Evolutionary conservation across 257 asterid species (phyloP).

Genomic region (Hygrophila difformis): DNA sequence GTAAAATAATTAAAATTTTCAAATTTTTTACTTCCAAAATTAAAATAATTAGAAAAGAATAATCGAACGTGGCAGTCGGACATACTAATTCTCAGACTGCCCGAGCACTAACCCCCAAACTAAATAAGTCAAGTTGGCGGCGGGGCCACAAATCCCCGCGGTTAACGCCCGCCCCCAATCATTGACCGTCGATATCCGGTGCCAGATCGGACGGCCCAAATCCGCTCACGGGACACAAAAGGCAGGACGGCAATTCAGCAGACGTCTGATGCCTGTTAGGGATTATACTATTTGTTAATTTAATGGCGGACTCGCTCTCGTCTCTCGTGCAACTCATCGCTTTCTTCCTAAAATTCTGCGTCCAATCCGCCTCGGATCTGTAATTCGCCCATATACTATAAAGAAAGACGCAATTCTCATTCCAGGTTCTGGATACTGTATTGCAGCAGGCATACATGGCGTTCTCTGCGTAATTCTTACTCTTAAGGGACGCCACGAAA

Average conservation of each 20-base stretch:
- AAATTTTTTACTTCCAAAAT: too few relatives aligned
- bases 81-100: too few relatives aligned
- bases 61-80: too few relatives aligned
- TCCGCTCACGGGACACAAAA: slow-evolving; percentile 5
- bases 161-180: slow-evolving; percentile 13
- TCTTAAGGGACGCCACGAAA: too few relatives aligned
- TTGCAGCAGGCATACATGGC: background rate
- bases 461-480: background rate
- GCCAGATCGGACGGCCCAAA: slow-evolving; percentile 24
- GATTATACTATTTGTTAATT: slow-evolving; percentile 16
- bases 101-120: too few relatives aligned
- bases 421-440: too few relatives aligned
- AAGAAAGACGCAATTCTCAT: too few relatives aligned
- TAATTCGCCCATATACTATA: too few relatives aligned
- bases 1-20: too few relatives aligned
- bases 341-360: background rate
- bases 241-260: slow-evolving; percentile 24
- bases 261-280: slow-evolving; percentile 21
- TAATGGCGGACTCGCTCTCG: background rate
- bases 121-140: too few relatives aligned
- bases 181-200: slow-evolving; percentile 19
- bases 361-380: slow-evolving; percentile 27
- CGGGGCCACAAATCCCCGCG: too few relatives aligned
- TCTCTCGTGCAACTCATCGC: background rate
- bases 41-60: too few relatives aligned